Base-by-base conservation (phyloP, 441 rosid genomes). In the Cnidoscolus chayamansa region DNA sequence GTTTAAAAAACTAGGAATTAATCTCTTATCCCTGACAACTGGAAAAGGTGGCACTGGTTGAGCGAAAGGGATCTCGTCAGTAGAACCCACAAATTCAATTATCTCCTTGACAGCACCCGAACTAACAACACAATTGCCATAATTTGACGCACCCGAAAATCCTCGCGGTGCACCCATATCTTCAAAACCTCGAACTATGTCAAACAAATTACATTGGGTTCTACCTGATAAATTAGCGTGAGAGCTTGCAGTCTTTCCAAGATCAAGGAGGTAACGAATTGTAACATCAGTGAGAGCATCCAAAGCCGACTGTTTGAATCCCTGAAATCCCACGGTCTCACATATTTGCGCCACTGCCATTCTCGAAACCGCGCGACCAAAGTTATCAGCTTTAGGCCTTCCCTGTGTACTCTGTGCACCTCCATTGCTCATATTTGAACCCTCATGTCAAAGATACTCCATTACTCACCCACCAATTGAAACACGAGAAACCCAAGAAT, bases 281-380 rank as follows among this genome's bases (percentile, higher is more conserved):
- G 87, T 86, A 68, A 89, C 68, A 58, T 89, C 90, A 0, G 87
- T 72, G 16, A 95, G 86, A 32, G 95, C 79, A 50, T 88, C 96
- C 79, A 95, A 77, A 57, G 94, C 93, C 8, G 95, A 87, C 47
- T 85, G 84, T 35, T 86, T 83, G 82, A 73, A 82, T 20, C 90
- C 88, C 48, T 88, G 79, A 82, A 86, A 92, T 30, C 99, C 99
- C 1, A 88, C 78, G 71, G 83, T 83, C 75, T 84, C 88, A 49
- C 98, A 91, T 74, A 93, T 77, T 80, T 95, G 99, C 45, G 95
- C 91, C 74, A 86, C 97, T 2, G 97, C 97, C 62, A 84, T 58
- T 78, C 80, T 91, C 1, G 93, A 77, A 35, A 89, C 96, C 0
- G 86, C 84, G 37, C 83, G 92, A 55, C 87, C 90, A 66, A 91